Evolutionary conservation across 2,329 filamentous ascomycete genomes (phyloP).

Genomic region (Chaetomium globosum): DNA sequence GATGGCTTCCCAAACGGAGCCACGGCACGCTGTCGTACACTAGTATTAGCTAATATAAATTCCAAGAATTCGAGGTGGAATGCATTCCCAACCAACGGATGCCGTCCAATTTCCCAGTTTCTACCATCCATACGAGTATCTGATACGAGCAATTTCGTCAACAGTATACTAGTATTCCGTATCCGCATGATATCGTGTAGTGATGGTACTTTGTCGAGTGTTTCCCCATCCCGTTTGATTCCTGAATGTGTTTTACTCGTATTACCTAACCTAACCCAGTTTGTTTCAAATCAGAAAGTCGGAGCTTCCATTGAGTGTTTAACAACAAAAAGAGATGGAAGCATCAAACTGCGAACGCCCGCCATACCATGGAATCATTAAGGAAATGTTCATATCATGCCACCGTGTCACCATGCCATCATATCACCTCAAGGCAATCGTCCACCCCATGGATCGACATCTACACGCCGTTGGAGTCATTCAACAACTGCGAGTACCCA

Average conservation of each 20-base stretch:
- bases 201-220: neutral
- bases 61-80: neutral
- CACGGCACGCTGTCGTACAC: conserved; percentile 5
- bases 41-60: conserved; percentile 27
- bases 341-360: neutral
- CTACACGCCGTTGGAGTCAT: conserved; percentile 40
- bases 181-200: neutral
- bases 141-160: neutral
- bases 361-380: neutral
- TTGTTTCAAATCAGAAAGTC: neutral
- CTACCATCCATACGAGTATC: neutral
- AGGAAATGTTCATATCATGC: neutral
- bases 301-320: neutral
- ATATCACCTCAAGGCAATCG: neutral
- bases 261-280: neutral
- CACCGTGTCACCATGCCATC: neutral
- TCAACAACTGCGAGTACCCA: conserved; percentile 78
- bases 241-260: neutral
- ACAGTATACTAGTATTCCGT: neutral
- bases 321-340: neutral
- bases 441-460: neutral
- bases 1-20: neutral
- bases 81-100: neutral
- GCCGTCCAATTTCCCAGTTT: neutral
- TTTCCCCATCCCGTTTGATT: neutral